phyloP scores from a whole-genome alignment of 345 rosid genomes.

The Lenwebbia sp. region DNA sequence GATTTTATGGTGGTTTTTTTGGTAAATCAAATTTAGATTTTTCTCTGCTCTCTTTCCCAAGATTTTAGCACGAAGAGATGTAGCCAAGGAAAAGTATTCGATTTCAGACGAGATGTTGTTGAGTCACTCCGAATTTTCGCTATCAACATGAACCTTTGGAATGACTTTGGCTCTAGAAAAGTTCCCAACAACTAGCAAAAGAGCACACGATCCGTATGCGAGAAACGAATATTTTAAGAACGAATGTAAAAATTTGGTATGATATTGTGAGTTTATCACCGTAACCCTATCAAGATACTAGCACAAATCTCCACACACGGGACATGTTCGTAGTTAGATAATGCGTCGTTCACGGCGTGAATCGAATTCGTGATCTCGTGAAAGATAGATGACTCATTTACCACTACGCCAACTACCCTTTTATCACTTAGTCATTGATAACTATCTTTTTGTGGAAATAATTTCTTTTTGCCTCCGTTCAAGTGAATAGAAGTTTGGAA shows the following conservation, averaged over 20 bases:
- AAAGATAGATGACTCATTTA: not conserved
- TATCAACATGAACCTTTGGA: not conserved
- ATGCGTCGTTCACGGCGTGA: not conserved
- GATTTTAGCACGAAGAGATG: not conserved
- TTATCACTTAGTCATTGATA: not conserved
- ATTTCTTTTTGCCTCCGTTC: not conserved
- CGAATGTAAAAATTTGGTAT: not conserved
- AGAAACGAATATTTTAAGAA: not conserved
- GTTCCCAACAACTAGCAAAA: not conserved
- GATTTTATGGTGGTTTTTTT: not conserved
- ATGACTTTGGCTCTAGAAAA: not conserved
- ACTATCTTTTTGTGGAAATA: not conserved
- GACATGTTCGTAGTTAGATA: not conserved
- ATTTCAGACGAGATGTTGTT: not conserved
- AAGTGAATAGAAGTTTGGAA: not conserved
- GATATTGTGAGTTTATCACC: not conserved
- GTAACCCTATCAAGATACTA: not conserved
- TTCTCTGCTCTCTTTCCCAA: not conserved
- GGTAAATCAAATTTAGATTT: not conserved
- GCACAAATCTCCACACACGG: not conserved
- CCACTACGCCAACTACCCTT: not conserved
- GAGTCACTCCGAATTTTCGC: not conserved
- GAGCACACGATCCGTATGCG: not conserved
- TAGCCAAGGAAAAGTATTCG: not conserved
- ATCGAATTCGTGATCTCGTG: not conserved